Conservation (phyloP, 139 green algal genomes). For the Chlorella vulgaris region DNA sequence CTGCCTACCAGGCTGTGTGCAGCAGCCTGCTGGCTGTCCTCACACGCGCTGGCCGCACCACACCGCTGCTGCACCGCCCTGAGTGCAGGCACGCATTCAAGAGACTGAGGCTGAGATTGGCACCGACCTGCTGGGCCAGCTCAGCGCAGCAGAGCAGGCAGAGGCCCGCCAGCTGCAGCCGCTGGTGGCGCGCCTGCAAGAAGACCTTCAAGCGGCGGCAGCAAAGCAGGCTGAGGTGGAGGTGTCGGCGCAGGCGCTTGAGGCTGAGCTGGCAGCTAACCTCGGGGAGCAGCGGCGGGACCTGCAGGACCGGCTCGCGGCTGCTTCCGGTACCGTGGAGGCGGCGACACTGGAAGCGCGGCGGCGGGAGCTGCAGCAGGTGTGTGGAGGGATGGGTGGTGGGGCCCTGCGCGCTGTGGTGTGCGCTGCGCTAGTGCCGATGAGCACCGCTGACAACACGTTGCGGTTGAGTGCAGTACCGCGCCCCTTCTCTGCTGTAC, state of each 20-base stretch:
- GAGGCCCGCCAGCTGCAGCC: constrained; percentile 64
- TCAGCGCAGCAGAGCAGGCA: constrained; percentile 68
- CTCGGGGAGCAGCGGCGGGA: constrained; percentile 60
- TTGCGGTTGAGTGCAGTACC: too few species aligned
- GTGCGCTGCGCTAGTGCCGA: background rate
- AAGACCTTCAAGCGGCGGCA: constrained; percentile 24
- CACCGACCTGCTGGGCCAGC: constrained; percentile 58
- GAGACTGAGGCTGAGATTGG: constrained; percentile 50
- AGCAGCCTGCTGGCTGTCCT: too few species aligned
- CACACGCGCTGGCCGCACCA: too few species aligned
- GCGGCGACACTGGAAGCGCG: constrained; percentile 39
- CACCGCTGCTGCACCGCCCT: too few species aligned
- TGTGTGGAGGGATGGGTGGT: background rate
- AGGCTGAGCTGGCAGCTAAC: constrained; percentile 58
- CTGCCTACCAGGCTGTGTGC: too few species aligned
- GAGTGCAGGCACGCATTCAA: background rate
- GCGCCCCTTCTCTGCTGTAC: too few species aligned
- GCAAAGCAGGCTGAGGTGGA: constrained; percentile 47
- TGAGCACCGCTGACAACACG: background rate
- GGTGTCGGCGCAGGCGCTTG: constrained; percentile 44
- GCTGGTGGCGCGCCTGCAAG: constrained; percentile 44
- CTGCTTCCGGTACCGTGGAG: constrained; percentile 33
- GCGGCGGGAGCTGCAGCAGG: constrained; percentile 30
- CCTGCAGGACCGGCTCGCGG: constrained; percentile 49
- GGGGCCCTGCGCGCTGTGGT: background rate